Evolutionary conservation across 2,329 filamentous ascomycete genomes (phyloP), one percentile per base, ranked within the genome.

Genomic region (Pseudocercospora pini-densiflorae): DNA sequence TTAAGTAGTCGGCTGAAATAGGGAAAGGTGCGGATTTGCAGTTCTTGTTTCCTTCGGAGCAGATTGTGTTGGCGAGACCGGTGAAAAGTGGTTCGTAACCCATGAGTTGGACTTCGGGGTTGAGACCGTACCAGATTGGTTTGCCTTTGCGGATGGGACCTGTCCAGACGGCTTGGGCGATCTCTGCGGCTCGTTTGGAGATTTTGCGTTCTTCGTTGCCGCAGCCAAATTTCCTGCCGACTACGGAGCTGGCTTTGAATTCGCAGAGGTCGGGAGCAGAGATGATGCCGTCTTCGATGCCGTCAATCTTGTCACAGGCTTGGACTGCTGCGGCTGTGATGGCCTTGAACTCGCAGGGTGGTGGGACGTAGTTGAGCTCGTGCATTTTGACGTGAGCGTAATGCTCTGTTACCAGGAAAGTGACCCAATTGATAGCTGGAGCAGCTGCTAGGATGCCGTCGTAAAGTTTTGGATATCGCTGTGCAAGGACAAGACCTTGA

Each of bases 401-500:
- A 60, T 68, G 71, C 16, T 73, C 71, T 1, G 74, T 70, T 0
- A 73, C 55, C 7, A 77, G 27, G 60, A 78, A 76, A 0, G 67
- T 74, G 4, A 68, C 67, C 77, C 76, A 80, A 60, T 81, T 78
- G 55, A 81, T 75, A 1, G 80, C 80, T 12, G 81, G 80, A 1
- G 79, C 76, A 5, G 68, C 65, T 4, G 81, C 79, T 3, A 80
- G 63, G 59, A 83, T 81, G 21, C 80, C 79, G 66, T 83, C 76
- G 62, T 77, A 82, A 2, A 73, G 70, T 1, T 72, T 60, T 6
- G 79, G 79, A 64, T 77, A 81, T 10, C 75, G 65, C 62, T 82
- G 79, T 27, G 70, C 70, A 63, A 63, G n/a, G 16, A 77, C 77
- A n/a, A 78, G 63, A 5, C 78, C 79, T 64, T 80, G 79, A 5